Base-by-base conservation (phyloP, 139 green algal genomes). In the Ostreobium quekettii region DNA sequence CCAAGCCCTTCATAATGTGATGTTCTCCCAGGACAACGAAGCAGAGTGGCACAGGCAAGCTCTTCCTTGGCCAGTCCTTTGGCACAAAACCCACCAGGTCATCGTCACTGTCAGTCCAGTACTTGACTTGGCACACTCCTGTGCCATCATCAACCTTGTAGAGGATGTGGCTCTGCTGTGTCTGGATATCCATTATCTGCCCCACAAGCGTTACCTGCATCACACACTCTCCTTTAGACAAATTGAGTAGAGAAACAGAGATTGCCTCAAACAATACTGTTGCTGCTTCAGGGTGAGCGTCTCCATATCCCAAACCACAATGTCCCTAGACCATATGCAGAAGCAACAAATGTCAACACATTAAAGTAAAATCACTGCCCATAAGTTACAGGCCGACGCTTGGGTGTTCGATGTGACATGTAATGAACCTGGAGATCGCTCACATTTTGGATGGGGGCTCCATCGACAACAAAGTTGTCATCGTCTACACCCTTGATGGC, bases 121-220 rank as follows among this genome's bases (percentile, higher is more conserved):
- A 74, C 32, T 77, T 83, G 46, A 89, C 72, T 11, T 78, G 69
- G 4, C 80, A 63, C 11, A 35, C 66, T 33, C 83, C 86, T 3
- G 88, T 92, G 58, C 88, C 88, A 71, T 95, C 88, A 64, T 88
- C 66, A 2, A 95, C 32, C 28, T 36, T 77, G 29, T 86, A 72
- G 0, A 60, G 47, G 3, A 82, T 48, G 2, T 53, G 69, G 0
- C 79, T 81, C 19, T 73, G 42, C 8, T 71, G 49, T 62, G 89
- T 80, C n/a, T 73, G 58, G 2, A 78, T 67, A 15, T 32, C 38
- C 2, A 82, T 47, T 0, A 95, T 73, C 60, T 81, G 84, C 22
- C 86, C 88, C 6, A 95, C 72, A 7, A 94, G 32, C 0, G 84
- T 87, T 39, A 92, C 64, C 84, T 91, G 76, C 48, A 64, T n/a